Evolutionary conservation across 768 basidiomycete genomes (phyloP), one percentile per base, ranked within the genome.

Genomic region (Chalciporus sphaerocephalus): DNA sequence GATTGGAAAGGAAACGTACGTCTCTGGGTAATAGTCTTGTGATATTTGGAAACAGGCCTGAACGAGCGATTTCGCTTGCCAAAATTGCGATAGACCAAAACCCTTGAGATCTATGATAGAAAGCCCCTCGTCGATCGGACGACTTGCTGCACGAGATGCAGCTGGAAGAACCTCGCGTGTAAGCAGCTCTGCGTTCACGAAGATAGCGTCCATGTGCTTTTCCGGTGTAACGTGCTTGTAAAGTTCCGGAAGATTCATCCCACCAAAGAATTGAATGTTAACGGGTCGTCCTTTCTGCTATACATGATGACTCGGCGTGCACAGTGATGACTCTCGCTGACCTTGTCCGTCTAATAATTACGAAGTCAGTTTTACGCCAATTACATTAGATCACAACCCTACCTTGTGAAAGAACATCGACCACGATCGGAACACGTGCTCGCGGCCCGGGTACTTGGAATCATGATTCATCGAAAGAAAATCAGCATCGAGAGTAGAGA

Each of bases 391-490:
- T 25, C 5, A 38, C 23, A 6, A 18, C 21, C 74, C 22, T 40
- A 79, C 84, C 70, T 87, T 87, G 62, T 89, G 86, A 54, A 85
- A 87, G 53, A 76, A 87, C 71, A 87, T 76, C 3, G 85, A 85
- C 86, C 86, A 89, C 50, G 76, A 80, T 42, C 84, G 78, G 52
- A 87, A 86, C 6, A 88, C 78, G 1, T 75, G 73, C 41, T 79
- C 73, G 35, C 86, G 78, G 52, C 80, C 83, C 1, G 83, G 83
- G 55, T 81, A 89, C 86, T 89, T 46, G 41, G n/a, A 38, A 33
- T 3, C 42, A 47, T 35, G 23, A 22, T 11, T 11, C 16, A 11
- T 47, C 22, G 46, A 41, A 39, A 21, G 6, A 17, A n/a, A 39
- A 20, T 22, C 7, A n/a, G n/a, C n/a, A n/a, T n/a, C n/a, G n/a